A percentile compares a stretch with the other conserved stretches of the same genome.
phyloP scores from a whole-genome alignment of 148 eudicot genomes.

The Gaultheria prostrata region DNA sequence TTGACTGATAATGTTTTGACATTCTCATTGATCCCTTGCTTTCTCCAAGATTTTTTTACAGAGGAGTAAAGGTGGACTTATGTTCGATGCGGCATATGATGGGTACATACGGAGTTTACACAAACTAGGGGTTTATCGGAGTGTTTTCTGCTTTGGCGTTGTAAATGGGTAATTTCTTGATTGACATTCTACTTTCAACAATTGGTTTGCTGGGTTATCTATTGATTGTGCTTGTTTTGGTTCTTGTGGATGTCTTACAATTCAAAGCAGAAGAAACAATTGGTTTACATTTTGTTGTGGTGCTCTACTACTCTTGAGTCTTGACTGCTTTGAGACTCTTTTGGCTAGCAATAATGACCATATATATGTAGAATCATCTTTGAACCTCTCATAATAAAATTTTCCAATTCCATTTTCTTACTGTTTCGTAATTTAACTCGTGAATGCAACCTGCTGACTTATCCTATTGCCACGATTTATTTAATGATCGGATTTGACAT shows the following conservation, averaged over 20 bases:
- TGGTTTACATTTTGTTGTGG: conserved; percentile 6
- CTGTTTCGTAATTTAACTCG: not conserved
- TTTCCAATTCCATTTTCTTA: not conserved
- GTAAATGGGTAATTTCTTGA: conserved; percentile 24
- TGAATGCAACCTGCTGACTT: not conserved
- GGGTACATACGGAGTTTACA: not conserved
- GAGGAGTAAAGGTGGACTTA: not conserved
- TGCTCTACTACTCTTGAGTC: not conserved
- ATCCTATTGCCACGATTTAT: not conserved
- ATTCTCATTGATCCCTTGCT: conserved; percentile 12
- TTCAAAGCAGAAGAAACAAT: conserved; percentile 2
- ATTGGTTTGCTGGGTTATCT: conserved; percentile 7
- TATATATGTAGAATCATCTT: not conserved
- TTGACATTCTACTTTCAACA: not conserved
- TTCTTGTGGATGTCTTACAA: no score
- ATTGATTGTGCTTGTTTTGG: not conserved
- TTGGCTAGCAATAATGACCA: not conserved
- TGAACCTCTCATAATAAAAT: not conserved
- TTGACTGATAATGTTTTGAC: not conserved
- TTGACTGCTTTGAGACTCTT: not conserved
- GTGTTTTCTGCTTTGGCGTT: not conserved
- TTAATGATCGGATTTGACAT: not conserved
- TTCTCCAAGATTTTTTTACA: not conserved
- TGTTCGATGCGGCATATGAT: not conserved
- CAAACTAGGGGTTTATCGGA: not conserved